Base-by-base conservation (phyloP, 2,329 filamentous ascomycete species). In the Fusarium newnesense region DNA sequence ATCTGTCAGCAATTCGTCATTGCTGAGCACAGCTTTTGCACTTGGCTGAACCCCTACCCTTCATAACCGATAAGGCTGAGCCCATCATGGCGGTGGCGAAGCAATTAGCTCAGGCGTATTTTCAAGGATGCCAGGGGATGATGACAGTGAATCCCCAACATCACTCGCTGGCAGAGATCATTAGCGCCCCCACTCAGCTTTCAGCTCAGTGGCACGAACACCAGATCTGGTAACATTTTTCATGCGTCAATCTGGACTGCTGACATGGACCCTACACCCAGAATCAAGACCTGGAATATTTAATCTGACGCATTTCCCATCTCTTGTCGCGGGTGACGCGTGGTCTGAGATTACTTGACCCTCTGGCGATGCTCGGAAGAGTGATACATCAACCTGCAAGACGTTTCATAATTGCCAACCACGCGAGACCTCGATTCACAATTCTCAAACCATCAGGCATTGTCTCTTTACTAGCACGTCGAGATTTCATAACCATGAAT, bases 261-360 rank as follows among this genome's bases (percentile, higher is more conserved):
- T 21, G 49, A 15, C 9, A 39, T 53, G 5, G 9, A 7, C 11
- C 9, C 7, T 34, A 24, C 18, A 16, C 12, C 24, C 15, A 5
- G n/a, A 10, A 15, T 2, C 26, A 56, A 8, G 26, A 4, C 19
- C 2, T n/a, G 13, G 9, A 9, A 7, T 42, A 42, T 19, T 56
- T 42, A 30, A 13, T 19, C 15, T 42, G 36, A 42, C 26, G 19
- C 26, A 42, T 11, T 42, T 3, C 21, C 21, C 26, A 9, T 28
- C 10, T 40, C 18, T 18, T 56, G 8, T n/a, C 2, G 26, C 10
- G 2, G 26, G 13, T 12, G 52, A 42, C 5, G 9, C 16, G 4
- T 54, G 5, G 1, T 6, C 15, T n/a, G 2, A 26, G 18, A 16
- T 26, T 34, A 0, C 7, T 34, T 9, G 7, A 1, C 11, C 10